Percentiles rank a stretch among this genome's conserved stretches.
These are phyloP conservation scores for Camellia oleifera DNA, from an alignment of 179 eudicot genomes.

Conservation along the genomic window DNA sequence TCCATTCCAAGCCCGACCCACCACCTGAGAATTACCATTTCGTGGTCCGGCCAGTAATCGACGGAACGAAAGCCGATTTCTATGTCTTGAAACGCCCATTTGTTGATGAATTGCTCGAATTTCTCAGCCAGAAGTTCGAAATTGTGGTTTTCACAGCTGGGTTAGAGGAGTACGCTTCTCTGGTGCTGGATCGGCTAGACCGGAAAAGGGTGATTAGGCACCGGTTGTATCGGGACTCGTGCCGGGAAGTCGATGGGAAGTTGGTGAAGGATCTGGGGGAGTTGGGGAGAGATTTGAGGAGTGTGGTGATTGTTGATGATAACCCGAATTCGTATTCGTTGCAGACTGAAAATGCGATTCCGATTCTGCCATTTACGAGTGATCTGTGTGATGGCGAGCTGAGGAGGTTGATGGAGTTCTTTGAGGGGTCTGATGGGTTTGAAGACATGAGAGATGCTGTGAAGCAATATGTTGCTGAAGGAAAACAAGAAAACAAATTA, in stretches of 20 bases:
- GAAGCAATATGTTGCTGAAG: conserved; percentile 23
- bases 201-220: conserved; percentile 43
- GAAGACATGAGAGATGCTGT: conserved; percentile 76
- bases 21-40: conserved; percentile 59
- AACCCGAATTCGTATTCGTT: conserved; percentile 67
- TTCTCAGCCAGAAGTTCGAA: conserved; percentile 46
- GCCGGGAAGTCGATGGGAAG: conserved; percentile 67
- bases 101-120: conserved; percentile 61
- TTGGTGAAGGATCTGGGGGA: conserved; percentile 72
- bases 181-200: conserved; percentile 58
- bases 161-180: conserved; percentile 68
- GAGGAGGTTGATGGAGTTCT: conserved; percentile 44
- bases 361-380: conserved; percentile 60
- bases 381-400: conserved; percentile 59
- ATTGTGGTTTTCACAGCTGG: conserved; percentile 87
- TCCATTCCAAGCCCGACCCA: conserved; percentile 56
- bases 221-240: conserved; percentile 66
- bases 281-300: conserved; percentile 67
- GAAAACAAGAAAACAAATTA: conserved; percentile 3
- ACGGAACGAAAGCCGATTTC: conserved; percentile 54
- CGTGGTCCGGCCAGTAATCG: conserved; percentile 60
- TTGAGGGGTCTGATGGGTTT: conserved; percentile 39
- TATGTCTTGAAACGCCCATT: conserved; percentile 74
- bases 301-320: conserved; percentile 76
- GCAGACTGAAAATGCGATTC: conserved; percentile 77